A percentile compares a stretch with the other conserved stretches of the same genome.
Evolutionary conservation across 257 asterid genomes (phyloP).

Genomic region (Agastache rugosa): DNA sequence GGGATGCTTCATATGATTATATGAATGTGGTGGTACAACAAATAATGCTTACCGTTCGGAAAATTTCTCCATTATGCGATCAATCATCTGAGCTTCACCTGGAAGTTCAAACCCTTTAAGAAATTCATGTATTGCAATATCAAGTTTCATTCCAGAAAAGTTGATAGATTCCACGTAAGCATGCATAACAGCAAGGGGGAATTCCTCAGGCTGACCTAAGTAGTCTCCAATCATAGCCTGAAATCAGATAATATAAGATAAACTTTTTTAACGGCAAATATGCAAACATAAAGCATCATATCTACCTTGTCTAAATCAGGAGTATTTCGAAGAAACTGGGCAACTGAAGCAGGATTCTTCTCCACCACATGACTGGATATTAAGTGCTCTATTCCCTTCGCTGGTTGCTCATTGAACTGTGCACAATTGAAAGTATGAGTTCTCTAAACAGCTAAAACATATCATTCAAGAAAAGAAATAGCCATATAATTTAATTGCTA

Average conservation of each 20-base stretch:
- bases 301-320: conserved; percentile 85
- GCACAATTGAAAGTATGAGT: conserved; percentile 35
- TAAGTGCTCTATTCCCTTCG: conserved; percentile 69
- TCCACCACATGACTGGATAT: conserved; percentile 79
- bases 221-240: conserved; percentile 91
- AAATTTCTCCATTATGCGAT: conserved; percentile 92
- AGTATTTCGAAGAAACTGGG: conserved; percentile 76
- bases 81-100: conserved; percentile 94
- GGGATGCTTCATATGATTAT: conserved; percentile 26
- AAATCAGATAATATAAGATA: conserved; percentile 36
- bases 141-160: conserved; percentile 86
- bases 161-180: conserved; percentile 91
- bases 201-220: conserved; percentile 93
- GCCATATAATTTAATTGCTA: conserved; percentile 22
- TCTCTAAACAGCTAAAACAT: conserved; percentile 31
- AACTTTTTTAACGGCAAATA: conserved; percentile 13
- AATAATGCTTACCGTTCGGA: conserved; percentile 78
- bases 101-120: conserved; percentile 91
- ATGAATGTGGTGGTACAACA: conserved; percentile 34
- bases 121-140: conserved; percentile 81
- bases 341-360: conserved; percentile 79
- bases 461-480: conserved; percentile 25
- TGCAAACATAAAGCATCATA: conserved; percentile 15
- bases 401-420: conserved; percentile 82
- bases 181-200: conserved; percentile 88